A percentile compares a stretch with the other conserved stretches of the same genome.
These are phyloP conservation scores for Pseudocohnilembus persalinus DNA, from an alignment of 169 alveolate genomes.

Conservation along the genomic window DNA sequence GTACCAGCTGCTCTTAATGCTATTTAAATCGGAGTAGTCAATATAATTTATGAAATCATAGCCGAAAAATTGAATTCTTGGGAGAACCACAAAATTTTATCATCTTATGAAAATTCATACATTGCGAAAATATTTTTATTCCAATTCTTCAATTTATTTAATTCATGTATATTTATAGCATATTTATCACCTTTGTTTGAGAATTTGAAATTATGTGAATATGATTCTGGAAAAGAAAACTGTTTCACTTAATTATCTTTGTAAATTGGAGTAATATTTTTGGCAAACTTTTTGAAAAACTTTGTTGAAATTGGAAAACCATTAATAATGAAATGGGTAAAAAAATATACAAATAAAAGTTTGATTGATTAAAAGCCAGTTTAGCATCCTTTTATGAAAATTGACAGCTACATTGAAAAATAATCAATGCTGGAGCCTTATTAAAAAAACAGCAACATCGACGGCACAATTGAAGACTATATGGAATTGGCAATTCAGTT, in stretches of 20 bases:
- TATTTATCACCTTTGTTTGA: slow-evolving; percentile 17
- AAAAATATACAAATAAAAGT: slow-evolving; percentile 1
- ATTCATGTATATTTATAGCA: slow-evolving; percentile 32
- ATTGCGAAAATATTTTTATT: slow-evolving; percentile 41
- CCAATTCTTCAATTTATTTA: slow-evolving; percentile 36
- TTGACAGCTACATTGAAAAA: slow-evolving; percentile 31
- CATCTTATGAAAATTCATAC: slow-evolving; percentile 34
- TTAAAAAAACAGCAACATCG: slow-evolving; percentile 31
- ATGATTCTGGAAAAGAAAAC: slow-evolving; percentile 6
- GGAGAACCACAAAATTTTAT: slow-evolving; percentile 36
- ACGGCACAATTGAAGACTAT: slow-evolving; percentile 43
- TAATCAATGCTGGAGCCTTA: slow-evolving; percentile 28
- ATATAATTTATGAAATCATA: slow-evolving; percentile 9
- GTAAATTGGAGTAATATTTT: slow-evolving; percentile 28
- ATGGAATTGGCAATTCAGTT: slow-evolving; percentile 42
- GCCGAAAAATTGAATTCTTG: slow-evolving; percentile 14
- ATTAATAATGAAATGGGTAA: too few relatives aligned
- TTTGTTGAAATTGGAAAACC: slow-evolving; percentile 42
- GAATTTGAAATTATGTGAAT: slow-evolving; percentile 21
- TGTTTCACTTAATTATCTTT: slow-evolving; percentile 25
- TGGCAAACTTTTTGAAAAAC: slow-evolving; percentile 27
- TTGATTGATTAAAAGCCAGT: slow-evolving; percentile 4
- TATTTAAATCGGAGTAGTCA: slow-evolving; percentile 10
- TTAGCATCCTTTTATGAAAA: slow-evolving; percentile 32
- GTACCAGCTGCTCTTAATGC: slow-evolving; percentile 29